Evolutionary conservation across 1,284 basidiomycete species (phyloP), one percentile per base, ranked within the genome.

Genomic region (Irpex sp.): DNA sequence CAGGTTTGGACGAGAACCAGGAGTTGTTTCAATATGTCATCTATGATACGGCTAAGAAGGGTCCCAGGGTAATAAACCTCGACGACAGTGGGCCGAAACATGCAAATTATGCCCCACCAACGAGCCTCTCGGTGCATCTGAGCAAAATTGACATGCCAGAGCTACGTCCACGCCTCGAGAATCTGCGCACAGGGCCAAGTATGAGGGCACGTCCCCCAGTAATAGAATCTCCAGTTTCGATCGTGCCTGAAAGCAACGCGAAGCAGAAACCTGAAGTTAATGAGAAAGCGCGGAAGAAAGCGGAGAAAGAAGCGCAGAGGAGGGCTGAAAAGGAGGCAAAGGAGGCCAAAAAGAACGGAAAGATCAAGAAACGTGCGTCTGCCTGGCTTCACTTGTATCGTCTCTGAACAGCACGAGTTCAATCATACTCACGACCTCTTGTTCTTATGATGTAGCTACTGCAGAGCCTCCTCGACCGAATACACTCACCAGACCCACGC

Each of bases 121-220:
- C 79, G 49, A 86, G 81, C 65, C 78, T 93, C 1, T 81, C 80
- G 0, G 80, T 93, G 4, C 90, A 93, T 73, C 76, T 94, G 13
- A 90, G 89, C 78, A 93, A 93, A 78, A 92, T 93, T 57, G 80
- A 86, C 31, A 91, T 94, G 82, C 91, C 91, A 0, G 92, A 93
- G 70, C 80, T 93, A 6, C 81, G 83, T 65, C 90, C 90, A 1
- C 82, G 71, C 46, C 59, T 66, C 9, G 61, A 67, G 13, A 57
- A 53, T 4, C 51, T 33, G 15, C 54, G 58, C 31, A 36, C 63
- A 4, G 47, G 59, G 8, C 58, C 4, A 62, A 65, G 17, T 26
- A 55, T 11, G 51, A 35, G 59, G 33, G 17, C 36, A 31, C n/a
- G 37, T 9, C 37, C 51, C 1, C 13, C 58, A 15, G 37, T 53